A percentile compares a stretch with the other conserved stretches of the same genome.
Conservation (phyloP, 176 grass and related monocot species). For the Oryza meridionalis region DNA sequence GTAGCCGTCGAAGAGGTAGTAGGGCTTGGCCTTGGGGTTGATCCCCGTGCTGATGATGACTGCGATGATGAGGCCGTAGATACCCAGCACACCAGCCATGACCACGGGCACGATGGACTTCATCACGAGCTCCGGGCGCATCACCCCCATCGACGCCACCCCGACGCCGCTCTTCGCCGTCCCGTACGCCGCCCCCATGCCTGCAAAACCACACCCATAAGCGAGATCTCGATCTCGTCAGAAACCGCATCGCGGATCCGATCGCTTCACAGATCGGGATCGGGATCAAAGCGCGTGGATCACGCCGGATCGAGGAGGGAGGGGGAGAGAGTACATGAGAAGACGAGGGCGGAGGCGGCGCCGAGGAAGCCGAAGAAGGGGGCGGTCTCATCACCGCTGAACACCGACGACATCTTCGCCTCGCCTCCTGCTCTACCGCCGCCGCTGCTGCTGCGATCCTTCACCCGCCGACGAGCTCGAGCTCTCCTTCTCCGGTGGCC, state of each 20-base stretch:
- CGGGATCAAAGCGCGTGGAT: neutral
- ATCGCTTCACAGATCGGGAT: neutral
- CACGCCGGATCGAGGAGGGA: neutral
- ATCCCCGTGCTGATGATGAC: slow-evolving; percentile 80
- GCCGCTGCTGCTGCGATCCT: neutral
- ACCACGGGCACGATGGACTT: slow-evolving; percentile 79
- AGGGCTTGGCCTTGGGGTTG: slow-evolving; percentile 78
- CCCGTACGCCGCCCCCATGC: slow-evolving; percentile 74
- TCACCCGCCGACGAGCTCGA: neutral
- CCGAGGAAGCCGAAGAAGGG: slow-evolving; percentile 99
- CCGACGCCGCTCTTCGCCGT: slow-evolving; percentile 75
- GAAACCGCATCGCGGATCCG: slow-evolving; percentile 13
- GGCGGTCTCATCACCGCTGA: slow-evolving; percentile 98
- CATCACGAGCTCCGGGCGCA: slow-evolving; percentile 77
- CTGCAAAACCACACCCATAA: slow-evolving; percentile 8
- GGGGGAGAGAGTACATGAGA: slow-evolving; percentile 64
- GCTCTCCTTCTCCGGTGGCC: neutral
- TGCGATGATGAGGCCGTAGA: slow-evolving; percentile 73
- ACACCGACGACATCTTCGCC: slow-evolving; percentile 59
- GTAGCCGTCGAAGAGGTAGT: slow-evolving; percentile 73
- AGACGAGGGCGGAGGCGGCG: slow-evolving; percentile 91
- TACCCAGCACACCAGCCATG: slow-evolving; percentile 78
- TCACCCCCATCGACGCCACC: slow-evolving; percentile 72
- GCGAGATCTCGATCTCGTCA: slow-evolving; percentile 17
- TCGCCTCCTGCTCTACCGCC: neutral